These are phyloP conservation scores for Blakeslea trispora DNA, from an alignment of 371 early-diverging fungal species.

Conservation along the genomic window DNA sequence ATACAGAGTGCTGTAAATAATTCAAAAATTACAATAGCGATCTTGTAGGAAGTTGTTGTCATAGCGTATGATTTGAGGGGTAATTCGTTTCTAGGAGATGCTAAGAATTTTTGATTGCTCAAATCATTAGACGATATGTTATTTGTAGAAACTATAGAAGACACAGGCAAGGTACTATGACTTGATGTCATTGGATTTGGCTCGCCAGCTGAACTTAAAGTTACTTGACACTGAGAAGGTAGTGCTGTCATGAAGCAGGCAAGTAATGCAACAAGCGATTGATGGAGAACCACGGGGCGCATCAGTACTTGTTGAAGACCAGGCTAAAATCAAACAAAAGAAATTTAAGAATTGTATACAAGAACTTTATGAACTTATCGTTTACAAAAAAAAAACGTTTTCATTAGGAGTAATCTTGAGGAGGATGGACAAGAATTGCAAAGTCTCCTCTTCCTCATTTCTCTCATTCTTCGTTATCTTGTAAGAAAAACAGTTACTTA, in stretches of 20 bases:
- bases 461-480: too few relatives aligned
- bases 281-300: constrained; percentile 39
- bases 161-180: constrained; percentile 22
- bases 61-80: too few relatives aligned
- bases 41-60: constrained; percentile 9
- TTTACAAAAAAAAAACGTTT: too few relatives aligned
- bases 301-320: constrained; percentile 57
- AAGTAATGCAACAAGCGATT: constrained; percentile 30
- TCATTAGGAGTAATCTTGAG: background rate
- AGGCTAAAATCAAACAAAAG: constrained; percentile 33
- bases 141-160: constrained; percentile 23
- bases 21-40: constrained; percentile 18
- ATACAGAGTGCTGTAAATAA: constrained; percentile 47
- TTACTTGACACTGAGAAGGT: constrained; percentile 3
- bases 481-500: too few relatives aligned
- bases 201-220: constrained; percentile 9
- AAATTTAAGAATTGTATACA: background rate
- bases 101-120: too few relatives aligned
- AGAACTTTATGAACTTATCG: background rate
- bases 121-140: background rate
- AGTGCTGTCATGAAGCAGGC: constrained; percentile 14
- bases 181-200: constrained; percentile 20
- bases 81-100: too few relatives aligned
- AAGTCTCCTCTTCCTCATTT: constrained; percentile 4
- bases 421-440: constrained; percentile 11